Evolutionary conservation across 2,329 filamentous ascomycete species (phyloP).

Genomic region (Claviceps sorghi): DNA sequence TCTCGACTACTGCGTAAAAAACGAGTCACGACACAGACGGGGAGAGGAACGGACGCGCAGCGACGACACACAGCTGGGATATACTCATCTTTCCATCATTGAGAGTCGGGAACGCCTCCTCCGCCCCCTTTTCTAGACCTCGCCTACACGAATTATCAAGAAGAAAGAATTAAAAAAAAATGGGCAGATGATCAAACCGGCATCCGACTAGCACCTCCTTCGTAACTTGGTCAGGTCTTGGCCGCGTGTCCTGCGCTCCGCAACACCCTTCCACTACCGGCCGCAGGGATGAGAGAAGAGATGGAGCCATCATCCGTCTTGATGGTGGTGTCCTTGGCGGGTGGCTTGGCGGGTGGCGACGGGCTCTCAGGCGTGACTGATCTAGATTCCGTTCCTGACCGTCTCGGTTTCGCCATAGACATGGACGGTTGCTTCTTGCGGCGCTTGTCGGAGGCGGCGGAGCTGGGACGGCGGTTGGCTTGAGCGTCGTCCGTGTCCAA

Average conservation of each 20-base stretch:
- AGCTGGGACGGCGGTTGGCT: constrained; percentile 30
- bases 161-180: not conserved
- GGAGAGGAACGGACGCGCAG: not conserved
- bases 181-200: not conserved
- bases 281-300: constrained; percentile 3
- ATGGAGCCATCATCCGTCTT: constrained; percentile 8
- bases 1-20: no score
- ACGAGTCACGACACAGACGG: no score
- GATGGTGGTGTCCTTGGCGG: constrained; percentile 32
- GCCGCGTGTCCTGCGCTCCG: constrained; percentile 11
- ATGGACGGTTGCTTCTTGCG: constrained; percentile 31
- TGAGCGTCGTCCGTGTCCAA: constrained; percentile 30
- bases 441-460: constrained; percentile 34
- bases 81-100: no score
- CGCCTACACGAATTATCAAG: no score
- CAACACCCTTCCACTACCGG: constrained; percentile 11
- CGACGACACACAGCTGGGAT: no score
- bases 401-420: constrained; percentile 27
- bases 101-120: not conserved
- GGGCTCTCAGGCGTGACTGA: constrained; percentile 40
- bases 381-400: constrained; percentile 31
- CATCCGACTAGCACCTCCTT: not conserved
- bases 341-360: constrained; percentile 36
- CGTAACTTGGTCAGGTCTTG: not conserved
- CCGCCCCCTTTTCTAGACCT: not conserved